A percentile compares a stretch with the other conserved stretches of the same genome.
Evolutionary conservation across 345 rosid genomes (phyloP).

Genomic region (Eucalyptus marginata): DNA sequence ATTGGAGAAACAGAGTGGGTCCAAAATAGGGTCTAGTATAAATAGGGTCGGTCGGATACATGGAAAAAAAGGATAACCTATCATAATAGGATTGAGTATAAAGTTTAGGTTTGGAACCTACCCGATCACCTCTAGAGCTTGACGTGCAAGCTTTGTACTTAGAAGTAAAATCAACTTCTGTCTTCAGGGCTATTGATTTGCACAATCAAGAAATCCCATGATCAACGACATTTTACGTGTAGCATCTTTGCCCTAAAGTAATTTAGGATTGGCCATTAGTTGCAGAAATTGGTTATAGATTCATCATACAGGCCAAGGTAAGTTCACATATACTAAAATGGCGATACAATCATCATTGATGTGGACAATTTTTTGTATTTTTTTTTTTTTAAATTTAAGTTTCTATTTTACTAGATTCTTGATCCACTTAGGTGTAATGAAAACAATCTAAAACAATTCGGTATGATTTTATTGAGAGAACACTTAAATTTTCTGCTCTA

Average conservation of each 20-base stretch:
- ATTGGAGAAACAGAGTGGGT: accelerated
- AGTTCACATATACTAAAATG: neutral
- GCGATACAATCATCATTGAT: accelerated
- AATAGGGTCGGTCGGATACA: no score
- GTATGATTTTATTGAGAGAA: neutral
- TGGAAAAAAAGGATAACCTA: accelerated
- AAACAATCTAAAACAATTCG: neutral
- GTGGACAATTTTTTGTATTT: accelerated
- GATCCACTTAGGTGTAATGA: neutral
- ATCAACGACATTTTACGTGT: neutral
- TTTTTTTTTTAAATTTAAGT: no score
- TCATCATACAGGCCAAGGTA: neutral
- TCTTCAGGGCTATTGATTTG: neutral
- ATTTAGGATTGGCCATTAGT: neutral
- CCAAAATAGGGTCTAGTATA: no score
- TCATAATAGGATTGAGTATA: no score
- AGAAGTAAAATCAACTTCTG: neutral
- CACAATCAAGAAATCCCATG: neutral
- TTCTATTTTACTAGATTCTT: neutral
- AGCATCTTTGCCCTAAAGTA: neutral
- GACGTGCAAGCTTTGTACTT: neutral
- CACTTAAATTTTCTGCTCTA: neutral
- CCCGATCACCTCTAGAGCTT: neutral
- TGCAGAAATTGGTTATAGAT: neutral
- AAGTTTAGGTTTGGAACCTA: no score